Base-by-base conservation (phyloP, 495 filamentous ascomycete species). In the Talaromyces proteolyticus region DNA sequence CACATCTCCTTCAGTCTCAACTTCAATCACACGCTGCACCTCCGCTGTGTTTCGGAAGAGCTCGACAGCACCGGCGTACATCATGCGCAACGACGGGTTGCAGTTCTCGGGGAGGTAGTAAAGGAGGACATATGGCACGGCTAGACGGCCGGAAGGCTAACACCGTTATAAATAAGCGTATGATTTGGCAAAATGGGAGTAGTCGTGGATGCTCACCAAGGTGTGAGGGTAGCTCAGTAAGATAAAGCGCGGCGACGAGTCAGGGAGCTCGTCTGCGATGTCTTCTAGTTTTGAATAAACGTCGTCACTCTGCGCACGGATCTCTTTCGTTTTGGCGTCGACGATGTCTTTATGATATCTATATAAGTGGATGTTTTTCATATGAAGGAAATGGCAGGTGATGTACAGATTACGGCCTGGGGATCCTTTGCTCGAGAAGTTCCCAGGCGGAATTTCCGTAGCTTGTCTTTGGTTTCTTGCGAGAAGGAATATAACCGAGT, bases 1-100 rank as follows among this genome's bases (percentile, higher is more conserved):
- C 58, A 96, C 62, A 44, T 94, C 91, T 39, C 93, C 88, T 6
- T 82, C 73, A 10, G 72, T 76, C 49, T 89, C 79, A 17, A 95
- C 79, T 64, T 95, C 89, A 46, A 96, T 74, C 6, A 95, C 84
- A 52, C 79, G 81, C 23, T 85, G 85, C 22, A 89, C 88, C 69
- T 95, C 89, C 8, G 87, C 86, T 47, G 87, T 90, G 58, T 85
- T 94, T 54, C 91, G 82, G 82, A 98, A 88, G 67, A 96, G 68
- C 70, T 98, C 92, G 65, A 94, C 95, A 20, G 92, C 92, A 17
- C 89, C 84, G 16, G 93, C 93, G 68, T 98, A 98, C 70, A 90
- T 77, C 93, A 96, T 97, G 44, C 88, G 82, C 61, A 85, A 66
- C 53, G 86, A 85, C 52, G 73, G 77, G 64, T 93, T 95, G 70